Evolutionary conservation across 2,329 filamentous ascomycete species (phyloP).

Genomic region (Tolypocladium paradoxum): DNA sequence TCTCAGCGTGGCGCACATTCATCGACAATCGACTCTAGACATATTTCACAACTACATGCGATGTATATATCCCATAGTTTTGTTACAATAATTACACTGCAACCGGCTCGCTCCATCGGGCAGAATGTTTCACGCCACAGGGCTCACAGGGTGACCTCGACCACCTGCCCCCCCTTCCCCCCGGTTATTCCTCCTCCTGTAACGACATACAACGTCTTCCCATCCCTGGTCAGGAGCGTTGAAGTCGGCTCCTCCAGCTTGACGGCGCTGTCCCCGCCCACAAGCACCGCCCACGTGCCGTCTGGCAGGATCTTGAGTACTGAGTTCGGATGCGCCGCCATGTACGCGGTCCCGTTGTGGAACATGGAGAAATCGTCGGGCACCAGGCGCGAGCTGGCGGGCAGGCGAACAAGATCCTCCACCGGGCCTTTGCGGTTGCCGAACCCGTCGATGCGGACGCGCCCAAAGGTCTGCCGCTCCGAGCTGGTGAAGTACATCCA

Average conservation of each 20-base stretch:
- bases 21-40: neutral
- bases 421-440: conserved; percentile 3
- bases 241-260: conserved; percentile 4
- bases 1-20: neutral
- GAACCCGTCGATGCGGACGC: conserved; percentile 3
- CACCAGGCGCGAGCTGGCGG: neutral
- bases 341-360: conserved; percentile 5
- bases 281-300: neutral
- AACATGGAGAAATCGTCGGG: conserved; percentile 9
- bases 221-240: conserved; percentile 5
- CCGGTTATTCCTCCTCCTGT: no score
- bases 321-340: conserved; percentile 1
- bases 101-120: neutral
- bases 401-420: conserved; percentile 3
- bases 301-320: neutral
- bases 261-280: neutral
- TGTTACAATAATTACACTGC: neutral
- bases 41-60: neutral
- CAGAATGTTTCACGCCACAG: neutral
- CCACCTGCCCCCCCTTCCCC: conserved; percentile 5
- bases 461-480: conserved; percentile 4
- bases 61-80: neutral
- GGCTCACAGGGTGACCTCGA: conserved; percentile 1
- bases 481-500: conserved; percentile 12
- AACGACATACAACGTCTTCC: conserved; percentile 7